phyloP scores from a whole-genome alignment of 225 moss, liverwort and hornwort genomes.

The Rhytidiadelphus loreus region DNA sequence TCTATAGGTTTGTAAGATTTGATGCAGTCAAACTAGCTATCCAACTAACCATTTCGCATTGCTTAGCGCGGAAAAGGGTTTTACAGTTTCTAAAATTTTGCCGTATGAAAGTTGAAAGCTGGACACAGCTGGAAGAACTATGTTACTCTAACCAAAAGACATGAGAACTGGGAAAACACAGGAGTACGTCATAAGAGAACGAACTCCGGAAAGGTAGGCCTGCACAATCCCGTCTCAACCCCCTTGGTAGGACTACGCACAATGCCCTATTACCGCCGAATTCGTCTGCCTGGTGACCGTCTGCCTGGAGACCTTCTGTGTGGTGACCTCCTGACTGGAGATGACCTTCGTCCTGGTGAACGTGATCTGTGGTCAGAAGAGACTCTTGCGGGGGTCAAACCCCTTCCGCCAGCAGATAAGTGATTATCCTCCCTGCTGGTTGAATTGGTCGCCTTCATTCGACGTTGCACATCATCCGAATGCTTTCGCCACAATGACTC shows the following conservation, averaged over 20 bases:
- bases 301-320: not conserved
- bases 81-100: not conserved
- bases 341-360: not conserved
- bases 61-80: not conserved
- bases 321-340: constrained; percentile 6
- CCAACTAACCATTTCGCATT: not conserved
- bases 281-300: constrained; percentile 35
- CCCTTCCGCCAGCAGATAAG: constrained; percentile 21
- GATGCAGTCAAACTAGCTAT: not conserved
- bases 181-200: not conserved
- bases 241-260: not conserved
- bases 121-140: not conserved
- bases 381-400: constrained; percentile 19
- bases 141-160: not conserved
- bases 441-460: constrained; percentile 28
- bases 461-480: constrained; percentile 57
- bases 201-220: not conserved
- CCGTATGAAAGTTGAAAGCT: not conserved
- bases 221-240: not conserved
- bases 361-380: constrained; percentile 26
- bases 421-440: constrained; percentile 14
- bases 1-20: not conserved
- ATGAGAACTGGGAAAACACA: not conserved
- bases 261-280: constrained; percentile 8
- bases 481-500: constrained; percentile 82